A percentile compares a stretch with the other conserved stretches of the same genome.
Evolutionary conservation across 1,284 basidiomycete genomes (phyloP).

Genomic region (Papiliotrema flavescens): DNA sequence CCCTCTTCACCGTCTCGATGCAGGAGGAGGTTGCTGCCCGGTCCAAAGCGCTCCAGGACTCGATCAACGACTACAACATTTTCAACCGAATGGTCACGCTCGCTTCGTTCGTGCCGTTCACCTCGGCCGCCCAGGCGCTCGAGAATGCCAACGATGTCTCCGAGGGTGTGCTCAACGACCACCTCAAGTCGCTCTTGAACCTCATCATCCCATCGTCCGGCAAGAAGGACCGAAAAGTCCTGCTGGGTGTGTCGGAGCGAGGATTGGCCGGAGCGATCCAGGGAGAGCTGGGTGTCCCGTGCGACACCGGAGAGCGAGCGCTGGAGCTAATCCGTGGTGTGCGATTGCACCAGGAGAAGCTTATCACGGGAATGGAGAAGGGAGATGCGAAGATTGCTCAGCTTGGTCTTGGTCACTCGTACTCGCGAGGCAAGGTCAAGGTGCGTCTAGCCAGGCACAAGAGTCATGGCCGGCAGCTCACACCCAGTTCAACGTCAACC

Average conservation of each 20-base stretch:
- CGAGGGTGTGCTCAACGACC: slow-evolving; percentile 89
- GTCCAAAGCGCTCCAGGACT: slow-evolving; percentile 77
- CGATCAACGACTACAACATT: slow-evolving; percentile 79
- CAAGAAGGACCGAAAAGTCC: slow-evolving; percentile 65
- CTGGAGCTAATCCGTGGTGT: slow-evolving; percentile 91
- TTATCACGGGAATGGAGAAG: slow-evolving; percentile 71
- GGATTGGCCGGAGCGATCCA: slow-evolving; percentile 79
- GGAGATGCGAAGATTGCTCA: slow-evolving; percentile 91
- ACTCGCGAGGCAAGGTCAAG: slow-evolving; percentile 96
- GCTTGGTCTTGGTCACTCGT: slow-evolving; percentile 95
- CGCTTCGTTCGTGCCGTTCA: slow-evolving; percentile 91
- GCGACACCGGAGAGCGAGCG: slow-evolving; percentile 81
- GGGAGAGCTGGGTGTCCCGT: slow-evolving; percentile 69
- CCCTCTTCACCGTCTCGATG: slow-evolving; percentile 84
- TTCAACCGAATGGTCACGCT: slow-evolving; percentile 94
- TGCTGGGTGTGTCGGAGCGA: slow-evolving; percentile 79
- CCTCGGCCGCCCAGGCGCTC: slow-evolving; percentile 89
- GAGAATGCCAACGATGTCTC: slow-evolving; percentile 97
- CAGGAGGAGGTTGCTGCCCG: slow-evolving; percentile 86
- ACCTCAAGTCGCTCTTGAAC: slow-evolving; percentile 81
- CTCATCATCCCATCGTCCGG: slow-evolving; percentile 69
- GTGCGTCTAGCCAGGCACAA: slow-evolving; percentile 25
- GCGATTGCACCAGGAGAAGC: slow-evolving; percentile 85
- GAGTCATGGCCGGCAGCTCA: background rate
- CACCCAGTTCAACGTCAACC: slow-evolving; percentile 88